Conservation (phyloP, 2,329 filamentous ascomycete species). For the Arachnopeziza araneosa region DNA sequence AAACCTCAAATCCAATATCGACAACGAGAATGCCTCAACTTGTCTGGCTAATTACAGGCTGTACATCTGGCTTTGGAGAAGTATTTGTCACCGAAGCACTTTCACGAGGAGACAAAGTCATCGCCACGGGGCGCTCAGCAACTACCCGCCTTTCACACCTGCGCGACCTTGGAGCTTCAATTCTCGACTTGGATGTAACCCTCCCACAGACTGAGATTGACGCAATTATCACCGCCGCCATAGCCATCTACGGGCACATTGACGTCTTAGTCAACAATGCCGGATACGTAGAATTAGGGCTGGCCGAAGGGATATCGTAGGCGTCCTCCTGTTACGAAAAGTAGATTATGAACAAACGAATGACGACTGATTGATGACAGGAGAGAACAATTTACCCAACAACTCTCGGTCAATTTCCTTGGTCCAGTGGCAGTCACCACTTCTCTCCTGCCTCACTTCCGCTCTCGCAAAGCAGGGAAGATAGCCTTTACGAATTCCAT, state of each 20-base stretch:
- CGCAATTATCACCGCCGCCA: conserved; percentile 30
- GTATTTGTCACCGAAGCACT: conserved; percentile 30
- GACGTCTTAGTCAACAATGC: conserved; percentile 36
- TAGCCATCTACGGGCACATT: conserved; percentile 26
- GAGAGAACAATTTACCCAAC: conserved; percentile 5
- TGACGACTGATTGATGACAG: too few species aligned
- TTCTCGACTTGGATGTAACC: conserved; percentile 43
- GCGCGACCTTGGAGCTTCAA: conserved; percentile 35
- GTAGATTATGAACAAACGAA: too few species aligned
- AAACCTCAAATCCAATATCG: too few species aligned
- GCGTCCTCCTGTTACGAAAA: neutral
- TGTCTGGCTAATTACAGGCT: neutral
- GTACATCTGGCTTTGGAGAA: neutral
- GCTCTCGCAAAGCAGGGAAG: conserved; percentile 35
- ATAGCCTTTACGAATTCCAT: conserved; percentile 16
- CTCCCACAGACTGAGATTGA: conserved; percentile 34
- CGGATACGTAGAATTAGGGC: conserved; percentile 21
- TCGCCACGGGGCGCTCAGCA: conserved; percentile 39
- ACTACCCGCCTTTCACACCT: conserved; percentile 27
- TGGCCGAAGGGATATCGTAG: conserved; percentile 27
- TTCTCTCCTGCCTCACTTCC: conserved; percentile 43
- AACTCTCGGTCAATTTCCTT: conserved; percentile 50
- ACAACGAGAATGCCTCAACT: neutral
- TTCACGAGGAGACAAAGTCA: conserved; percentile 39
- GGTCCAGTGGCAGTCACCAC: conserved; percentile 43